phyloP scores from a whole-genome alignment of 1,284 basidiomycete species.

The Fomitopsis betulina region DNA sequence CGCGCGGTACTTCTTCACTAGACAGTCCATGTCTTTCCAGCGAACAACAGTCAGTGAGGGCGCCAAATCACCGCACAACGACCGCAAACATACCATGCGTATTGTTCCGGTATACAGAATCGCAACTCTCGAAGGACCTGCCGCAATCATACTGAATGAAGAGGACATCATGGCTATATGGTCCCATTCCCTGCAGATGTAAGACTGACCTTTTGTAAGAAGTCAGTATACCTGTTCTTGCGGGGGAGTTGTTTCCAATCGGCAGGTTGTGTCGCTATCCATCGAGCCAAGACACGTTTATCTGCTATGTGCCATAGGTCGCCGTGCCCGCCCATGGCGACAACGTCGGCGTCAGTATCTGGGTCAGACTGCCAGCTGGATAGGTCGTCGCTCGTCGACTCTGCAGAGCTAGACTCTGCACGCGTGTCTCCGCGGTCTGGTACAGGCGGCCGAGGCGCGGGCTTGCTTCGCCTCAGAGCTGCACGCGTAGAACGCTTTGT shows the following conservation, averaged over 20 bases:
- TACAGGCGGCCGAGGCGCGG: background rate
- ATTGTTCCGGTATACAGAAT: background rate
- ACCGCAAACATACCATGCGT: background rate
- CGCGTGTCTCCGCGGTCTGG: background rate
- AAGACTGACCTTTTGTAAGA: constrained; percentile 40
- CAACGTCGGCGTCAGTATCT: constrained; percentile 38
- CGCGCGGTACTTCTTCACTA: constrained; percentile 34
- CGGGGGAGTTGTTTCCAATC: constrained; percentile 39
- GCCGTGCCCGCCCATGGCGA: constrained; percentile 48
- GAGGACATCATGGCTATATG: background rate
- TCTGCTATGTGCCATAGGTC: constrained; percentile 52
- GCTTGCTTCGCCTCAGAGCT: background rate
- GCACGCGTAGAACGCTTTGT: background rate
- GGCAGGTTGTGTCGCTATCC: constrained; percentile 40
- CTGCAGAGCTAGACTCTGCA: background rate
- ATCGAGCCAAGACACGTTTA: constrained; percentile 49
- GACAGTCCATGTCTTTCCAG: constrained; percentile 28
- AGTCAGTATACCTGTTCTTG: constrained; percentile 49
- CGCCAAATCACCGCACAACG: background rate
- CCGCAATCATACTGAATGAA: background rate
- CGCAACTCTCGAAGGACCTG: background rate
- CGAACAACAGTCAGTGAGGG: background rate
- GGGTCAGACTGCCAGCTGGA: constrained; percentile 6
- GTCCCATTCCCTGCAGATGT: background rate
- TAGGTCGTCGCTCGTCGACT: constrained; percentile 10